Evolutionary conservation across 2,329 filamentous ascomycete genomes (phyloP), one percentile per base, ranked within the genome.

Genomic region (Trichocomaceae sp.): DNA sequence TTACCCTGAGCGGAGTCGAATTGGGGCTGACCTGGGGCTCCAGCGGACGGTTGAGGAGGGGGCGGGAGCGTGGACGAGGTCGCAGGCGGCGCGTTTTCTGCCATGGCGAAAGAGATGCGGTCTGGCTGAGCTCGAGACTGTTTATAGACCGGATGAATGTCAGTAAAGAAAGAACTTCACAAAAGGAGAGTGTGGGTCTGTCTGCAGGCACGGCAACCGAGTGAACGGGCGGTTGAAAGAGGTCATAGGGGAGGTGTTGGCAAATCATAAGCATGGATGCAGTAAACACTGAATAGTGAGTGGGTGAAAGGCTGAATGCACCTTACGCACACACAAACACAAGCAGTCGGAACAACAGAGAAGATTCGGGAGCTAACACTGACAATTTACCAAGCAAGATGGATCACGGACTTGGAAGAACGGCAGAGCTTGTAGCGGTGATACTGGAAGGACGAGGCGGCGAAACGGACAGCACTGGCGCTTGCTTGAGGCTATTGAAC

Each of bases 1-100:
- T 86, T 86, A 63, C 73, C 74, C 74, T 89, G 87, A 63, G 81
- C 80, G 68, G 83, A 84, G 68, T 91, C 88, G 73, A 87, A 91
- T 56, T 74, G 72, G 61, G 66, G 70, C 63, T 78, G 76, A 68
- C 87, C 88, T 63, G 88, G 85, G 62, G 85, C 85, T 67, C 84
- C 86, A 63, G 83, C 78, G 64, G 85, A 82, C 58, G 81, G 75
- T 71, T 87, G 83, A 54, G 86, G 82, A 60, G 85, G 84, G 59
- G 83, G 82, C 51, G 87, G 85, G 63, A 90, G 83, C 72, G 86
- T 83, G 59, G 82, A 77, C 62, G 82, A 73, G 64, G 79, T 76
- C 60, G 84, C 72, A 63, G 84, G 76, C 70, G 84, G 76, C 69
- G 82, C 80, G 75, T 81, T 82, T 69, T 96, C 89, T 75, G 89